Evolutionary conservation across 495 filamentous ascomycete genomes (phyloP), one percentile per base, ranked within the genome.

Genomic region (Cenococcum geophilum): DNA sequence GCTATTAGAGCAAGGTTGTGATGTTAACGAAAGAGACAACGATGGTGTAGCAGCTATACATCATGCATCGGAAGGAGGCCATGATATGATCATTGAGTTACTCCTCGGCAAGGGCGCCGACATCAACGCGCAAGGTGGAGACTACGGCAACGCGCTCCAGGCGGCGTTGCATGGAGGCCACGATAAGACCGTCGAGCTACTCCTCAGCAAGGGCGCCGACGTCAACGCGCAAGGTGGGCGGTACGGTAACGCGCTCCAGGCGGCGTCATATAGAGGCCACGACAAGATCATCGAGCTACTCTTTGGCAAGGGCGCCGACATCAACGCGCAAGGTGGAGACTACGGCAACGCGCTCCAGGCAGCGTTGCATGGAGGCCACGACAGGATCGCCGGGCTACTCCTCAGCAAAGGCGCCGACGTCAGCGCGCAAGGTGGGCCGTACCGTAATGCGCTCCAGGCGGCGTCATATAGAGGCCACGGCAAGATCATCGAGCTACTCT

Each of bases 91-190:
- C 11, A 5, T 6, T n/a, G 35, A 58, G 42, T 14, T 50, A 20
- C 55, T 58, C 14, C 55, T 58, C 9, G 36, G 20, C 4, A 22
- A 50, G 2, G 55, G 55, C 10, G 55, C 55, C 21, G 45, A 40
- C 14, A n/a, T 55, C 20, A 55, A 42, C 53, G 53, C 53, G 12
- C 27, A 55, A 36, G 53, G 53, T 4, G 53, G 53, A 36, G 4
- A 14, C 1, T 52, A 60, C 56, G 58, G 56, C 49, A 59, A 42
- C 40, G 40, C 61, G 35, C 42, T 63, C 21, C 58, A 63, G n/a
- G 61, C 45, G 20, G 55, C 61, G 1, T 37, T 37, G 35, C 11
- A 5, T 12, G 12, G 5, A 18, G 25, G 57, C 34, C 16, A 63
- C 42, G 32, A 9, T 0, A 36, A 34, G 11, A 34, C 37, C 8